Conservation (phyloP, 1,284 basidiomycete genomes). For the Anthracocystis walkeri region DNA sequence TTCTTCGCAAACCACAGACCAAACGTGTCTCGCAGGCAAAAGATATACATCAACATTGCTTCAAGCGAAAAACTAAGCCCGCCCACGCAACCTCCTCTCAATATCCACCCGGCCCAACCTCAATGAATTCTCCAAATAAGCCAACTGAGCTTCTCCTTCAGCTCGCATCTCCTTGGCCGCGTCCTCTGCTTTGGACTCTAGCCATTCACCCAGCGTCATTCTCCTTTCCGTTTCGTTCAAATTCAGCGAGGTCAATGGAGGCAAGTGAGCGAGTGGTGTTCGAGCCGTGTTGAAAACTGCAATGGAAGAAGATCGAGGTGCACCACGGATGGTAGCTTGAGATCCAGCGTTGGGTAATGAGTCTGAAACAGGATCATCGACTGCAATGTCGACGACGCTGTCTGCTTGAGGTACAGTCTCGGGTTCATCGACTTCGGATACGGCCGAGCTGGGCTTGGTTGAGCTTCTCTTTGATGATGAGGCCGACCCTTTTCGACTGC, state of each 20-base stretch:
- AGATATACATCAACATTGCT: not conserved
- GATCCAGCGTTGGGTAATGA: conserved; percentile 19
- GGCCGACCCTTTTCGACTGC: conserved; percentile 12
- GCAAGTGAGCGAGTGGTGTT: conserved; percentile 20
- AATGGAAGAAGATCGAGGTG: conserved; percentile 10
- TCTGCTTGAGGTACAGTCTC: conserved; percentile 4
- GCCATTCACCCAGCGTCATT: conserved; percentile 51
- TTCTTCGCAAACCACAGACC: not conserved
- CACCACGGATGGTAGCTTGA: conserved; percentile 39
- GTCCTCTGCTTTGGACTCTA: conserved; percentile 38
- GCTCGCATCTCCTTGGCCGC: conserved; percentile 46
- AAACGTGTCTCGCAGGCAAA: not conserved
- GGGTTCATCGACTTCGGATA: conserved; percentile 5
- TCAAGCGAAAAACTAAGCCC: not conserved
- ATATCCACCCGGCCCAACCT: conserved; percentile 10
- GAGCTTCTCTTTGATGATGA: conserved; percentile 15
- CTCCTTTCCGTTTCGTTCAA: conserved; percentile 27
- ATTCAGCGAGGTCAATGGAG: conserved; percentile 20
- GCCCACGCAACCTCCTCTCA: conserved; percentile 28
- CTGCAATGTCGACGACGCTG: not conserved
- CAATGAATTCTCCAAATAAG: conserved; percentile 32
- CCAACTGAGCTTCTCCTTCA: conserved; percentile 28
- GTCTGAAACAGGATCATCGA: conserved; percentile 4
- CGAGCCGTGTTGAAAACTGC: conserved; percentile 6
- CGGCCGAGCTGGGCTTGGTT: conserved; percentile 7